Percentiles rank a stretch among this genome's conserved stretches.
These are phyloP conservation scores for Gnomoniopsis sp. DNA, from an alignment of 2,329 filamentous ascomycete species.

Conservation along the genomic window DNA sequence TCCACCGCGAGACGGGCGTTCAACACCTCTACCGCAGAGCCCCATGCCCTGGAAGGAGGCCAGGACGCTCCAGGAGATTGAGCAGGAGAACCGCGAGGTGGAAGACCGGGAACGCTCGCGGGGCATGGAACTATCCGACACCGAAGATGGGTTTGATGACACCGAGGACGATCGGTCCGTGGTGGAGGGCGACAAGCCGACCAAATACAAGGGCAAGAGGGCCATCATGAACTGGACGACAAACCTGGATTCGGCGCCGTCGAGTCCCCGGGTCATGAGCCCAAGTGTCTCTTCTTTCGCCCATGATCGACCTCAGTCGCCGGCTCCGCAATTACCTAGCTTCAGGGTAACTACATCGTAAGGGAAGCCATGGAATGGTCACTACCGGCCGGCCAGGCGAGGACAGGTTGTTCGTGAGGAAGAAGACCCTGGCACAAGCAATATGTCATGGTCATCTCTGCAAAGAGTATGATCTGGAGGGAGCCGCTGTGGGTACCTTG, in stretches of 20 bases:
- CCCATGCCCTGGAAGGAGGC: conserved; percentile 2
- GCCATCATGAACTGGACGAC: conserved; percentile 7
- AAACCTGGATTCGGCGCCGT: conserved; percentile 8
- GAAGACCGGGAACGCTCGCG: conserved; percentile 4
- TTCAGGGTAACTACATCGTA: conserved; percentile 1
- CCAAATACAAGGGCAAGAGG: conserved; percentile 13
- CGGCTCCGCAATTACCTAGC: not conserved
- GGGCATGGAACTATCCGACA: conserved; percentile 12
- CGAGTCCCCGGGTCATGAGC: conserved; percentile 5
- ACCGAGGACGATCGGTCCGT: not conserved
- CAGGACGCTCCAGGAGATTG: conserved; percentile 1
- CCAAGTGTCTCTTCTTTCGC: not conserved
- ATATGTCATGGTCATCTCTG: too few relatives aligned
- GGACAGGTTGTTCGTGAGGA: too few relatives aligned
- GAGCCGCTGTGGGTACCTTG: too few relatives aligned
- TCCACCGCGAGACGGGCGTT: conserved; percentile 5
- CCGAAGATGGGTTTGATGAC: not conserved
- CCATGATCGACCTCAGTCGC: conserved; percentile 1
- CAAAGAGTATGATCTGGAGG: too few relatives aligned
- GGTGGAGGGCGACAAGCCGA: conserved; percentile 2
- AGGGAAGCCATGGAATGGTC: not conserved
- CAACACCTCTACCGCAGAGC: conserved; percentile 12
- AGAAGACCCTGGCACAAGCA: too few relatives aligned
- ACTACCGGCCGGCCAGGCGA: not conserved
- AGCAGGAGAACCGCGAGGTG: conserved; percentile 13